Base-by-base conservation (phyloP, 345 rosid species). In the Geranium rotundifolium region DNA sequence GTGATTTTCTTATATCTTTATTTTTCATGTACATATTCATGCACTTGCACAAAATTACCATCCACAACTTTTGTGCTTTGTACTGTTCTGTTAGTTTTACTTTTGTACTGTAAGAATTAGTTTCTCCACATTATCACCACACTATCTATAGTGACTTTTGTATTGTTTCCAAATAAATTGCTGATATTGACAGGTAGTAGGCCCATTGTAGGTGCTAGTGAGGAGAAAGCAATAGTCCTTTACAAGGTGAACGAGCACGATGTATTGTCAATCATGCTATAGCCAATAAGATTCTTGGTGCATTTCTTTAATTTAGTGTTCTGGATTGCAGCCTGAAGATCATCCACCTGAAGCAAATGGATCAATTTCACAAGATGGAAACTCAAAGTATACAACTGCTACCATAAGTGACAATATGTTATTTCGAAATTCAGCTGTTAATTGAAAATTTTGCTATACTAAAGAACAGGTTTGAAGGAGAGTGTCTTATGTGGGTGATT, bases 181-280 rank as follows among this genome's bases (percentile, higher is more conserved):
- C 29, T 56, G 63, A 41, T 52, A 76, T 71, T 80, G 62, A 68
- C 85, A 90, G 95, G 88, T 50, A 71, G 67, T 65, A 79, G 70
- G 71, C 68, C 79, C 60, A 60, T 75, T 37, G 65, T 66, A 64
- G 82, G 81, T 60, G 62, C 76, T 56, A 77, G 57, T 13, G 95
- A 88, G 65, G 93, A 89, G 78, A 93, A 84, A 80, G 97, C 99
- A 64, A 85, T 93, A 67, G 90, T 90, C 67, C 85, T 93, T 68
- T 93, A 84, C 75, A 74, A 81, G 75, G 99, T 93, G 60, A 74
- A 73, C 62, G 49, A 58, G 7, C 62, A 12, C 58, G 29, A 57
- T 61, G 41, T 59, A 41, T 17, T 57, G 54, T 64, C 64, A 50
- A 34, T 34, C 41, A 34, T 5, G 10, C 41, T 1, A 34, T 23